A percentile compares a stretch with the other conserved stretches of the same genome.
These are phyloP conservation scores for Hyaloraphidium curvatum DNA, from an alignment of 192 early-diverging fungal genomes.

Conservation along the genomic window DNA sequence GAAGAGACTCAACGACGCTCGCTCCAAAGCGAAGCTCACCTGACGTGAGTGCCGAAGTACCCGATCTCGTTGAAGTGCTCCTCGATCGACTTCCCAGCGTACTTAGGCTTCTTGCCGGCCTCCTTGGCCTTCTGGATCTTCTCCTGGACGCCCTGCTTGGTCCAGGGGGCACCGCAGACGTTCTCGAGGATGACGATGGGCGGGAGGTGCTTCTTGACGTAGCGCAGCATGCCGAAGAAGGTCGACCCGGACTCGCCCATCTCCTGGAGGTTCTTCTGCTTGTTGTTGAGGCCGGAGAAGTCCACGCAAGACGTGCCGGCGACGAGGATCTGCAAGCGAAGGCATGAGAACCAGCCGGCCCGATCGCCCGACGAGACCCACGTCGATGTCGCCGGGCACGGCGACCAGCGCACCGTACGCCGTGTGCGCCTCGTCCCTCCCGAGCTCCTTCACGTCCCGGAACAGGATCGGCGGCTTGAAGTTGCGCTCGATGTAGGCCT, in stretches of 20 bases:
- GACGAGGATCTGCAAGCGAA: constrained; percentile 21
- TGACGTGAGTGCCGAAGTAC: constrained; percentile 11
- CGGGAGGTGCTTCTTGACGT: constrained; percentile 18
- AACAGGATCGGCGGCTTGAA: constrained; percentile 25
- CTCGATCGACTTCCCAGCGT: constrained; percentile 9
- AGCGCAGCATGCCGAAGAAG: constrained; percentile 21
- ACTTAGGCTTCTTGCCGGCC: too few species aligned
- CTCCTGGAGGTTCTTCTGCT: background rate
- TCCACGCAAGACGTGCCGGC: constrained; percentile 29
- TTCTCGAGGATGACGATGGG: constrained; percentile 24
- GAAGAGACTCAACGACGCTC: too few species aligned
- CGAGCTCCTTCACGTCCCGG: constrained; percentile 22
- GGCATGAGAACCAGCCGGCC: too few species aligned
- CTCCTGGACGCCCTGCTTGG: too few species aligned
- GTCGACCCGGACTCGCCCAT: constrained; percentile 24
- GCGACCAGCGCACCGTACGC: constrained; percentile 7
- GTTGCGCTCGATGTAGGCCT: constrained; percentile 30
- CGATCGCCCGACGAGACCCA: too few species aligned
- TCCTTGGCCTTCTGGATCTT: too few species aligned
- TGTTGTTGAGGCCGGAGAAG: constrained; percentile 23
- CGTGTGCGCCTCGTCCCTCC: constrained; percentile 8
- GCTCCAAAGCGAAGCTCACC: too few species aligned
- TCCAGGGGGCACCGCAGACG: constrained; percentile 20
- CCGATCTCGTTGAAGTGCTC: constrained; percentile 10
- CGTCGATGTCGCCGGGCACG: constrained; percentile 21